A percentile compares a stretch with the other conserved stretches of the same genome.
phyloP scores from a whole-genome alignment of 768 basidiomycete genomes.

The Leccinum barrowsii region DNA sequence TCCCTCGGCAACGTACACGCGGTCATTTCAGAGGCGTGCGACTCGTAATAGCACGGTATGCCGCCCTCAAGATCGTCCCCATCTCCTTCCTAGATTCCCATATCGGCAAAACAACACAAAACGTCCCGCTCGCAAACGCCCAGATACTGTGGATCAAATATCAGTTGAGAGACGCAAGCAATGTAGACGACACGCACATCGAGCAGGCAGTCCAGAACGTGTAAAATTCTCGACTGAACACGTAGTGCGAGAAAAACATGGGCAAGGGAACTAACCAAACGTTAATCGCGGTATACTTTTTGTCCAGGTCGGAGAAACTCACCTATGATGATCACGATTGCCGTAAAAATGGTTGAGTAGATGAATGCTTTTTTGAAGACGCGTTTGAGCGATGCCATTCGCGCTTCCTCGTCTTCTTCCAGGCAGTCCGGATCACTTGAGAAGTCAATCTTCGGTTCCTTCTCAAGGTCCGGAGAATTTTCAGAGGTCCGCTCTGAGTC shows the following conservation, averaged over 20 bases:
- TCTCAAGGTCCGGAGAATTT: slow-evolving; percentile 16
- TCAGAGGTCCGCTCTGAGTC: background rate
- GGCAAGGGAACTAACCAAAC: slow-evolving; percentile 34
- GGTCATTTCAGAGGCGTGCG: background rate
- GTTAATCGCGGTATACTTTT: background rate
- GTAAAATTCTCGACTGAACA: slow-evolving; percentile 35
- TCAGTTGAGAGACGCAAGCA: slow-evolving; percentile 1
- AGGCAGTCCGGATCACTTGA: background rate
- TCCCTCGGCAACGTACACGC: background rate
- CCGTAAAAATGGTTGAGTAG: slow-evolving; percentile 33
- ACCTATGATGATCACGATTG: slow-evolving; percentile 36
- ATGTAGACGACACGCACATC: slow-evolving; percentile 27
- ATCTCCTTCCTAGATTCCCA: slow-evolving; percentile 38
- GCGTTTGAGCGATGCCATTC: slow-evolving; percentile 19
- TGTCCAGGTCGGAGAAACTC: background rate
- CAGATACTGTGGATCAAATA: slow-evolving; percentile 26
- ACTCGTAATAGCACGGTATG: slow-evolving; percentile 4
- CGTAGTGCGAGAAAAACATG: slow-evolving; percentile 38
- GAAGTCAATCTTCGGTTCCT: slow-evolving; percentile 1
- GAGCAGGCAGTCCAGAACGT: slow-evolving; percentile 38
- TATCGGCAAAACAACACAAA: slow-evolving; percentile 36
- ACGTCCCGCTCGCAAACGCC: slow-evolving; percentile 35
- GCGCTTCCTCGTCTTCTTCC: slow-evolving; percentile 5
- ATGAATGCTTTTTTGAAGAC: slow-evolving; percentile 33
- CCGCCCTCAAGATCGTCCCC: slow-evolving; percentile 15